Evolutionary conservation across 805 yeast species (phyloP), one percentile per base, ranked within the genome.

Genomic region (Metschnikowia anglica): DNA sequence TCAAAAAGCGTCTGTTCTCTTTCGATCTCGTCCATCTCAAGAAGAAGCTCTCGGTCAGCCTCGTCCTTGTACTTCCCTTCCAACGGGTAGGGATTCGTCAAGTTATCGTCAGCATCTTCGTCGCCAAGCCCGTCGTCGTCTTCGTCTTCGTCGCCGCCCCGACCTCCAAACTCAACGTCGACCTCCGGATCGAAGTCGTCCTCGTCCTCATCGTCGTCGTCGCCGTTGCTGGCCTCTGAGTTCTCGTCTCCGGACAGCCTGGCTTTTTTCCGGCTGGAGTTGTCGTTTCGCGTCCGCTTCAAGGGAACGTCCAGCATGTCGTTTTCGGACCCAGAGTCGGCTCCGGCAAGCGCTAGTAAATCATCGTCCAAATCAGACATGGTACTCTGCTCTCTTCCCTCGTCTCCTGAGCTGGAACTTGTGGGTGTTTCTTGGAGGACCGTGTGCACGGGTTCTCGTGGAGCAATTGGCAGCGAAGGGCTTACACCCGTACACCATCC

Each of bases 301-400:
- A 67, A 55, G 43, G 53, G 47, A 45, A 44, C 54, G 49, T 56
- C 49, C 41, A 59, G 61, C 49, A 48, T 45, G 32, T 72, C 80
- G 28, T 66, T 61, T 8, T 62, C 82, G 25, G 77, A 81, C 29
- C 43, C 98, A 13, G 59, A 55, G 37, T 55, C 62, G 12, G 44
- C 58, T 16, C 64, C 64, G 39, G 99, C 99, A 56, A 93, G 78
- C 16, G 97, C 98, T 60, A 91, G 78, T 69, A 93, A 77, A 77
- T 93, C 99, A 63, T 91, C 98, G 62, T 90, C 97, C 59, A 88
- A 79, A 55, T 70, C 95, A 47, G 90, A 83, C 95, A 86, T 86
- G 32, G 7, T 36, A 9, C 18, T n/a, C 9, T 20, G 5, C 10
- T 20, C 10, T 19, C 13, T 20, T 33, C 20, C 29, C 23, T 17